phyloP scores from a whole-genome alignment of 495 filamentous ascomycete genomes.

The Neurospora tetraspora region DNA sequence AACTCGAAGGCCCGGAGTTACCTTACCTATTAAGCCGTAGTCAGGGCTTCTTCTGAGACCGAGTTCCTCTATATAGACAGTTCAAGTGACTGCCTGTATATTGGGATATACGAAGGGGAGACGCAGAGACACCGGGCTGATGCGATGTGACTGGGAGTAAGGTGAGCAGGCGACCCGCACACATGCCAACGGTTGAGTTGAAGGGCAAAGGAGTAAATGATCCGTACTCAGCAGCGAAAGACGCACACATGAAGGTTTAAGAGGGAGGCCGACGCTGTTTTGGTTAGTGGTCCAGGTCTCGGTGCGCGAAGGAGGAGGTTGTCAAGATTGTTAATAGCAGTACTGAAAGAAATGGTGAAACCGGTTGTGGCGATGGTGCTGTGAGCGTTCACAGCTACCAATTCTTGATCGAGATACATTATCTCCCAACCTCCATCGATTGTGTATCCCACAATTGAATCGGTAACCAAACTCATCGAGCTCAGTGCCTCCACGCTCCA shows the following conservation, averaged over 20 bases:
- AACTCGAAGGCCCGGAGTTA: neutral
- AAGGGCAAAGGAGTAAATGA: neutral
- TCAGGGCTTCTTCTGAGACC: neutral
- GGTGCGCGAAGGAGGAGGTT: neutral
- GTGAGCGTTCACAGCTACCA: neutral
- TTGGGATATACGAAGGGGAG: neutral
- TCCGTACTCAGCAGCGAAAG: neutral
- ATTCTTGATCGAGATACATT: neutral
- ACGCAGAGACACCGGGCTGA: neutral
- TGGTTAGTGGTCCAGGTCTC: neutral
- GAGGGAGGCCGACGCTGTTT: neutral
- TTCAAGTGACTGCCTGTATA: neutral
- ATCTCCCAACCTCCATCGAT: neutral
- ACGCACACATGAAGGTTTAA: neutral
- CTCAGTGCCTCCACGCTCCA: neutral
- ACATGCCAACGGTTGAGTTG: neutral
- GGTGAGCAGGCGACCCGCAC: neutral
- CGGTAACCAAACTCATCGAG: neutral
- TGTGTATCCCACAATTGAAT: neutral
- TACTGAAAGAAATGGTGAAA: neutral
- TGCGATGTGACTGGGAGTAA: neutral
- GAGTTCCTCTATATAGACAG: neutral
- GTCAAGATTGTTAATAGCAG: neutral
- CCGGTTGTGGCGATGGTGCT: neutral
- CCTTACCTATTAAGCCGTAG: too few species aligned